A percentile compares a stretch with the other conserved stretches of the same genome.
Evolutionary conservation across 2,329 filamentous ascomycete genomes (phyloP).

Genomic region (Colletotrichum neosansevieriae): DNA sequence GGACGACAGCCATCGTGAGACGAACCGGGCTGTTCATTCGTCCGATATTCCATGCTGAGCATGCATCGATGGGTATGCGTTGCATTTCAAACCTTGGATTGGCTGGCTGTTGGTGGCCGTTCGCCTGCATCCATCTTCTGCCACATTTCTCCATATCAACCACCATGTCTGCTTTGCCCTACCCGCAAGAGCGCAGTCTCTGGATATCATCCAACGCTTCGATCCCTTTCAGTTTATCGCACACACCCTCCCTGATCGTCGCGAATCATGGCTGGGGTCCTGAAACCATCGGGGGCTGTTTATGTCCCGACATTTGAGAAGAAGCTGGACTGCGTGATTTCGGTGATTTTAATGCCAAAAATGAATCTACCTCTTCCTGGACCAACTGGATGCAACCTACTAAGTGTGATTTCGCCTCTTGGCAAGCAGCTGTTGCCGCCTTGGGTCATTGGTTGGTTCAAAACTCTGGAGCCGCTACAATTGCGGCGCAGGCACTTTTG

Average conservation of each 20-base stretch:
- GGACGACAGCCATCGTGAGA: slow-evolving; percentile 28
- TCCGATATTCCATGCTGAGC: slow-evolving; percentile 27
- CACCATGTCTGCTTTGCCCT: slow-evolving; percentile 5
- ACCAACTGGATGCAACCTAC: too few species aligned
- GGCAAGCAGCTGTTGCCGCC: slow-evolving; percentile 28
- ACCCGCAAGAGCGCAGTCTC: slow-evolving; percentile 9
- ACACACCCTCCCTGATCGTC: too few species aligned
- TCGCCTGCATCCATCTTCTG: slow-evolving; percentile 8
- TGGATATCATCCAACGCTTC: too few species aligned
- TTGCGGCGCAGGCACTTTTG: too few species aligned
- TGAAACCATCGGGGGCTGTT: too few species aligned
- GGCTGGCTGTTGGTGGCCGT: neutral
- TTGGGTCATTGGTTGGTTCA: slow-evolving; percentile 7
- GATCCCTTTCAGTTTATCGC: too few species aligned
- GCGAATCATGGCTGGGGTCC: too few species aligned
- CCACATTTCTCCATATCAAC: slow-evolving; percentile 16
- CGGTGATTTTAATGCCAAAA: too few species aligned
- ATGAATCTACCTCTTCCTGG: too few species aligned
- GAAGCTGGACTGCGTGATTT: too few species aligned
- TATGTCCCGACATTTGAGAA: too few species aligned
- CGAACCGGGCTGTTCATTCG: slow-evolving; percentile 36
- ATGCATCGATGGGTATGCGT: slow-evolving; percentile 28
- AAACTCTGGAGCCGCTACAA: too few species aligned
- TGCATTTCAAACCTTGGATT: slow-evolving; percentile 3
- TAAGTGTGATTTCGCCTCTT: slow-evolving; percentile 4